A percentile compares a stretch with the other conserved stretches of the same genome.
These are phyloP conservation scores for Apophysomyces ossiformis DNA, from an alignment of 371 early-diverging fungal genomes.

Conservation along the genomic window DNA sequence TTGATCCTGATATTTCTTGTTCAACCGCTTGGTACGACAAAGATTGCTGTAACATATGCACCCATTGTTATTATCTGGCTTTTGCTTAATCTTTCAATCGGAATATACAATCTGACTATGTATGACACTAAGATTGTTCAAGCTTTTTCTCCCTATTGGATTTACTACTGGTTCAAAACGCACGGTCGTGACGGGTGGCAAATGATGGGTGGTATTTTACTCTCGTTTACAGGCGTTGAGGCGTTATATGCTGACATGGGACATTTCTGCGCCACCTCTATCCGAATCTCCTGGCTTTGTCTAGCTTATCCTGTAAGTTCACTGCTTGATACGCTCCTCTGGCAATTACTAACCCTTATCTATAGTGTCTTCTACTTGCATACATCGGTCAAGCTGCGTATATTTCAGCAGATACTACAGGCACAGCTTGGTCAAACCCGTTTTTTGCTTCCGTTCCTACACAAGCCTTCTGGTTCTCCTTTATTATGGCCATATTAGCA, in stretches of 20 bases:
- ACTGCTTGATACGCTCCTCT: not conserved
- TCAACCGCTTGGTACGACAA: conserved; percentile 57
- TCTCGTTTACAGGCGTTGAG: conserved; percentile 58
- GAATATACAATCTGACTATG: conserved; percentile 52
- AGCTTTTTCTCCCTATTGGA: conserved; percentile 39
- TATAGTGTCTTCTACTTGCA: conserved; percentile 29
- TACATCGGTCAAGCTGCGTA: conserved; percentile 55
- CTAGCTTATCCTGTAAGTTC: conserved; percentile 34
- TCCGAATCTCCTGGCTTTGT: conserved; percentile 40
- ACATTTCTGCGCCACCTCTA: conserved; percentile 48
- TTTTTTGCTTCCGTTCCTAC: conserved; percentile 28
- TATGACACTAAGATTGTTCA: conserved; percentile 26
- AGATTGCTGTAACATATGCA: conserved; percentile 44
- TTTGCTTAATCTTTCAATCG: conserved; percentile 38
- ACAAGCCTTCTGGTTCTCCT: conserved; percentile 32
- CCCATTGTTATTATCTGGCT: conserved; percentile 60
- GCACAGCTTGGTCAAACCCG: conserved; percentile 22
- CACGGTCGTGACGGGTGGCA: conserved; percentile 27
- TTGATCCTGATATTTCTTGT: conserved; percentile 46
- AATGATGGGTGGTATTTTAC: conserved; percentile 44
- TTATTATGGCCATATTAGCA: conserved; percentile 53
- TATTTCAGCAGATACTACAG: conserved; percentile 32
- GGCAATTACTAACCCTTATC: not conserved
- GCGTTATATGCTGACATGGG: conserved; percentile 61
- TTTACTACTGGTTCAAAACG: conserved; percentile 29